Base-by-base conservation (phyloP, 2,329 filamentous ascomycete species). In the Aspergillus melleus region DNA sequence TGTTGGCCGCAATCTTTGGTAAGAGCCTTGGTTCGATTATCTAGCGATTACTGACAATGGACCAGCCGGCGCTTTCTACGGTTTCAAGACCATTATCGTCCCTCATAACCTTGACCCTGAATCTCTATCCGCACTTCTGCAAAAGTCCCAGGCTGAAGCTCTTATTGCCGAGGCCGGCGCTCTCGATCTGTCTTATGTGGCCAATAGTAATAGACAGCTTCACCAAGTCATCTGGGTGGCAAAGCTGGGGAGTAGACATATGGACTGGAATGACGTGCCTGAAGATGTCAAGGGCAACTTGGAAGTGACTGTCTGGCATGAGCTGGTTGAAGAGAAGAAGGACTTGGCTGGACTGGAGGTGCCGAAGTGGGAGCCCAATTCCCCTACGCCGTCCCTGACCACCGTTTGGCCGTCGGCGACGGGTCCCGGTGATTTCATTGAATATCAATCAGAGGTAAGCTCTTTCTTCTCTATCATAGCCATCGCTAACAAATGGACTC, bases 191-290 rank as follows among this genome's bases (percentile, higher is more conserved):
- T 88, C 92, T 63, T 79, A 84, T 42, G 84, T 96, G 12, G 84
- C 87, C 55, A 86, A 88, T 68, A 83, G 81, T 55, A 92, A 90
- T 69, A 83, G 88, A 5, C 83, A 84, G 42, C 83, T 99, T 50
- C 88, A 88, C 62, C 87, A 92, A 66, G 83, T 96, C 32, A 85
- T 97, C 67, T 98, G 93, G 91, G 93, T 97, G 12, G 92, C 96
- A 5, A 94, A 97, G 69, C 86, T 92, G 70, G 92, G 92, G 47
- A 97, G 88, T 79, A 86, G 87, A 67, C 94, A 98, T 73, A 90
- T 99, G 84, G 93, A 96, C 76, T 99, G 94, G 93, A 93, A 91
- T 68, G 91, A 94, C 72, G 86, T 93, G 2, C 92, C 93, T 11
- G 85, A 89, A 70, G 89, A 90, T 54, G 88, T 89, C 58, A 89